Evolutionary conservation across 2,329 filamentous ascomycete genomes (phyloP), one percentile per base, ranked within the genome.

Genomic region (Zymoseptoria pseudotritici): DNA sequence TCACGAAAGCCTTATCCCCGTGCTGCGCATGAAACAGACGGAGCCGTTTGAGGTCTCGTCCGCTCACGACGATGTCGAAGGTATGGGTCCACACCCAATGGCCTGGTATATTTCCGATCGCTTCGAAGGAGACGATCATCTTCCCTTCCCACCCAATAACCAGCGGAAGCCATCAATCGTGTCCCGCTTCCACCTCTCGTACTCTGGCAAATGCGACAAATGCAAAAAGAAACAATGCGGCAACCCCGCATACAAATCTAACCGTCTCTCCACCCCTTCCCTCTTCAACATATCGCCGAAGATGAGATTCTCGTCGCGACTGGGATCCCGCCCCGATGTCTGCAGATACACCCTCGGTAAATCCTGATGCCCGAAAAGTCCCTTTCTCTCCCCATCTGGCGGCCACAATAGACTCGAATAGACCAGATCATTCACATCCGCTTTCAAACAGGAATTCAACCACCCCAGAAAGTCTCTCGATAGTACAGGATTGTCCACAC

Each of bases 291-390:
- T 66, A 46, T 74, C 69, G 63, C 81, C 80, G 60, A 82, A 83
- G 0, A 83, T 77, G 50, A 83, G 62, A 0, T 71, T 77, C 57
- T 83, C 81, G 61, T 84, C 82, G 2, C 82, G 70, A 7, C 79
- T 63, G 0, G 76, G 76, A 66, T 83, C 82, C 56, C 78, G 57
- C 6, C 80, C 81, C 61, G 75, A 77, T 1, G 82, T 70, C 65
- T 82, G 79, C 4, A 83, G 70, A 66, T 81, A 83, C 0, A 77
- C 72, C 2, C 71, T 73, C 3, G 80, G 79, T 10, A 81, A 67
- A 2, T 65, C 71, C 4, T 64, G 60, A 56, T 76, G 73, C 17
- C 36, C 36, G 17, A 46, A 46, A 19, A 53, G 52, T 29, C 52
- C 52, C 22, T 26, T 53, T 11, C 52, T 13, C 13, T 60, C 54